Evolutionary conservation across 1,284 basidiomycete species (phyloP).

Genomic region (Pyrrhoderma lamaoense): DNA sequence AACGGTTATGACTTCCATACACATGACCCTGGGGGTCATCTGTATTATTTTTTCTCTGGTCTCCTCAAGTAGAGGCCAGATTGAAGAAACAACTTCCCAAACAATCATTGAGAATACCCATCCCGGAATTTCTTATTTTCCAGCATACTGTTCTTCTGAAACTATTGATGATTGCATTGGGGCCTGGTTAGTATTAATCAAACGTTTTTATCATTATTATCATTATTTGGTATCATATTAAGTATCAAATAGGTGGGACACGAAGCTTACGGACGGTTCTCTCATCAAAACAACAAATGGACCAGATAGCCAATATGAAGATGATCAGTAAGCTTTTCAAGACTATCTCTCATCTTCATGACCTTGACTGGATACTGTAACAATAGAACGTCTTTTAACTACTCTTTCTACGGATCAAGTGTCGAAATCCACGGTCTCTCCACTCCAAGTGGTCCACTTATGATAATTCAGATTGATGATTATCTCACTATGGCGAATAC

Average conservation of each 20-base stretch:
- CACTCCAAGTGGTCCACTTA: constrained; percentile 10
- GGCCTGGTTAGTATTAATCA: constrained; percentile 12
- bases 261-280: constrained; percentile 5
- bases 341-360: neutral
- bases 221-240: no score
- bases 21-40: constrained; percentile 14
- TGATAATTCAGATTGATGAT: constrained; percentile 16
- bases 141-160: constrained; percentile 6
- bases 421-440: constrained; percentile 13
- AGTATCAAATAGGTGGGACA: constrained; percentile 12
- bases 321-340: constrained; percentile 10
- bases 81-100: neutral
- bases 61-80: constrained; percentile 1
- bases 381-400: constrained; percentile 6
- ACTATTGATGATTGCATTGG: constrained; percentile 4
- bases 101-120: constrained; percentile 13
- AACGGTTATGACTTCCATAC: constrained; percentile 1
- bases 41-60: constrained; percentile 3
- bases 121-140: constrained; percentile 11
- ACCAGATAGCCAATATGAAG: constrained; percentile 7
- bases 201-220: no score
- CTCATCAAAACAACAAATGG: constrained; percentile 14
- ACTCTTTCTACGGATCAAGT: constrained; percentile 14
- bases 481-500: constrained; percentile 7
- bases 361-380: neutral